Base-by-base conservation (phyloP, 148 eudicot species). In the Silene uniflora region DNA sequence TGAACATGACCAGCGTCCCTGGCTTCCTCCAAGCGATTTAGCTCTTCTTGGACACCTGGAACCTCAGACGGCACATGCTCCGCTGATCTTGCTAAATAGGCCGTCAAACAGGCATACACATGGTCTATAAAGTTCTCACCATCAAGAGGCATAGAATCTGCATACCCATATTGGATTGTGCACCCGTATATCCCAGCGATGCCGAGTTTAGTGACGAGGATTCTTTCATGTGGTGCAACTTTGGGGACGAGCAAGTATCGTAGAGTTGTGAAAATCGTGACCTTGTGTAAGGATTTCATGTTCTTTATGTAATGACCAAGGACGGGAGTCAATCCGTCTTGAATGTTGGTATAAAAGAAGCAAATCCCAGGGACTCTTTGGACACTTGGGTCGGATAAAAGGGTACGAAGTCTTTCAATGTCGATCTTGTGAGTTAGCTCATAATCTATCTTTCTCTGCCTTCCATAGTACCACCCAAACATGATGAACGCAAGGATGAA, bases 281-380 rank as follows among this genome's bases (percentile, higher is more conserved):
- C 86, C 69, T 82, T 81, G 78, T 88, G 93, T 21, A 90, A 84
- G 56, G 91, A 90, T 75, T 78, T 86, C 84, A 84, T 83, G 81
- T 88, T 88, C 67, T 86, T 86, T 22, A 90, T 83, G 81, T 90
- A 86, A 55, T 88, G 94, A 13, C 90, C 87, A 16, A 88, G 84
- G 71, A 90, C 75, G 0, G 94, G 94, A 17, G 94, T 86, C 17
- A 90, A 21, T 19, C 94, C 94, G 46, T 88, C 90, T 84, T 88
- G 91, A 64, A 85, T 85, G 79, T 86, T 88, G 76, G 90, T 77
- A 78, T 88, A 88, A 81, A 88, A 90, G 80, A 90, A 85, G 86
- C 91, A 84, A 5, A 90, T 73, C 49, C 94, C 94, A 0, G 90
- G 91, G n/a, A 85, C 91, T 42, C 91, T 76, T 74, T 86, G 90